phyloP scores from a whole-genome alignment of 805 yeast genomes.

The Starmerella khaoyaiensis region DNA sequence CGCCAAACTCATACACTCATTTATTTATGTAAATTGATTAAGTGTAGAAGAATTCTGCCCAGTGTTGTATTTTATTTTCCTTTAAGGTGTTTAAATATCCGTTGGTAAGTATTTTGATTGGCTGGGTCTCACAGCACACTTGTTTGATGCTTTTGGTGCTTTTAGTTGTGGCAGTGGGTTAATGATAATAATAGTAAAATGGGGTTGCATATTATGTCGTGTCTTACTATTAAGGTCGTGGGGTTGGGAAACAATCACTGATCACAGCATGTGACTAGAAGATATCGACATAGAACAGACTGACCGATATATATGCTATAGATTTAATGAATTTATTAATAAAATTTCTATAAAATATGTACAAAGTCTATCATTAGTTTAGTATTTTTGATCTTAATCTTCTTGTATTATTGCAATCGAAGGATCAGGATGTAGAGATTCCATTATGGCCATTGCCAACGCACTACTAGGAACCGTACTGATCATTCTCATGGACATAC shows the following conservation, averaged over 20 bases:
- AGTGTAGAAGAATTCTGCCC: background rate
- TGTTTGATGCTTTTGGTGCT: no score
- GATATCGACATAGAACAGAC: no score
- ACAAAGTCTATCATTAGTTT: background rate
- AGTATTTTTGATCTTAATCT: conserved; percentile 6
- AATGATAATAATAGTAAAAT: no score
- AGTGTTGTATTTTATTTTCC: background rate
- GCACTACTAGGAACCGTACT: conserved; percentile 32
- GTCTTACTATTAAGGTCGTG: no score
- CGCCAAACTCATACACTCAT: conserved; percentile 11
- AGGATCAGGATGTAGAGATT: conserved; percentile 30
- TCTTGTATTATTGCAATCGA: conserved; percentile 18
- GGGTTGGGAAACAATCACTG: no score
- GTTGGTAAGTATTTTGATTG: background rate
- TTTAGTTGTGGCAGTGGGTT: no score
- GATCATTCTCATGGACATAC: conserved; percentile 29
- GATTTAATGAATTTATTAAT: no score
- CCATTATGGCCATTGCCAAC: conserved; percentile 32
- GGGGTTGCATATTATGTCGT: no score
- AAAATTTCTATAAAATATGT: background rate
- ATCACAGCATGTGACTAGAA: no score
- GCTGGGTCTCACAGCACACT: no score
- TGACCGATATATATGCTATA: no score
- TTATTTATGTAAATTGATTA: background rate
- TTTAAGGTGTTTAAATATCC: background rate